Evolutionary conservation across 768 basidiomycete species (phyloP), one percentile per base, ranked within the genome.

Genomic region (Kwoniella sp.): DNA sequence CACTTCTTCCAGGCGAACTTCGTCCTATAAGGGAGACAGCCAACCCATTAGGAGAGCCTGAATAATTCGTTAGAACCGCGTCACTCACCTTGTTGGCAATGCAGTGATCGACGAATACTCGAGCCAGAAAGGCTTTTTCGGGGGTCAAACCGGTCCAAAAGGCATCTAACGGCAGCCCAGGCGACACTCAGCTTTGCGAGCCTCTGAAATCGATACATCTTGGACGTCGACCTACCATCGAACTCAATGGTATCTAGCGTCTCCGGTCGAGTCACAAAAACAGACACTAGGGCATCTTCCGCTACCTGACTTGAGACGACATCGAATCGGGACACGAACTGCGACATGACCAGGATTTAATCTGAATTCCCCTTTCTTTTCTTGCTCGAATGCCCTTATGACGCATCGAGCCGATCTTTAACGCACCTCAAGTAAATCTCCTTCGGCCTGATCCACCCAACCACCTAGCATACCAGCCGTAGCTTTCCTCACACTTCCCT

Each of bases 41-140:
- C n/a, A 8, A 58, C 15, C 17, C 13, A 19, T 26, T 27, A 29
- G 19, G 24, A 27, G 53, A 55, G 27, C n/a, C 7, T 13, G n/a
- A 10, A 30, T 24, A 5, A 19, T 19, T 13, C 29, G 46, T 44
- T 1, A 6, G 6, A 7, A 26, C 58, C 56, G 49, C 26, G 7
- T 13, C 5, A 57, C 76, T 29, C 47, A 80, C 81, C 58, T 82
- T 86, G 19, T 81, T 81, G 15, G 84, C 54, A 19, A 79, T 83
- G 71, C 91, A 93, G 74, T 90, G 85, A 30, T 92, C 88, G 2
- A 89, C 86, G 76, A 89, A 94, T 10, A 90, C 88, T 6, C 93
- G 87, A 0, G 86, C 88, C 19, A 97, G 84, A 74, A 94, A 90
- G 0, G 88, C 87, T 47, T 84, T 87, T 72, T 91, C 90, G 0